Evolutionary conservation across 176 grass and related monocot species (phyloP), one percentile per base, ranked within the genome.

Genomic region (Raddia guianensis): DNA sequence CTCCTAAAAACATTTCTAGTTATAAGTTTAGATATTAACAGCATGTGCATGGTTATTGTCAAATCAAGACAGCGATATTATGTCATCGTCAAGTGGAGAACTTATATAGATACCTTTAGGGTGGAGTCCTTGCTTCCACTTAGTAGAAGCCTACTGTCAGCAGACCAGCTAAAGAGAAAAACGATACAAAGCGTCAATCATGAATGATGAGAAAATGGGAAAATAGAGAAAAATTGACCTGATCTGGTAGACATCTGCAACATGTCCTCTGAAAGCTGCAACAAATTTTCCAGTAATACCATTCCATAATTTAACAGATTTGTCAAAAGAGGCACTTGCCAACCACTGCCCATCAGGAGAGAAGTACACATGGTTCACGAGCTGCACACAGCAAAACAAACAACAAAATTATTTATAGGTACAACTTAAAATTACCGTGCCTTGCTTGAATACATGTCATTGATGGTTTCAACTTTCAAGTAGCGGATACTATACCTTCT

Each of bases 91-190:
- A 68, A 42, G 44, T 11, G 44, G 18, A 53, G 3, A 78, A 78
- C 18, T 60, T 9, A 21, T 42, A 64, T 57, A 69, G 21, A 57
- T 82, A 98, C 96, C 96, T 98, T 98, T 34, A 98, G 77, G 20
- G 96, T 98, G 9, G 92, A 98, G 64, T 98, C 92, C 88, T 98
- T 98, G 92, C 96, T 98, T 79, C 92, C 96, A 73, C 96, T 98
- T 46, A 98, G 86, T 27, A 98, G 88, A 77, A 98, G 96, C 84
- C 96, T 93, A 89, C 96, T 98, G 79, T 95, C 96, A 0, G 96
- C 88, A 10, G 92, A 98, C 96, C 96, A 98, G 82, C 96, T 95
- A 74, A 45, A 79, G 43, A 86, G 12, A 88, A 61, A 84, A 49
- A 43, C 8, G 14, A 70, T 66, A 49, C 55, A 45, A 83, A 13